A percentile compares a stretch with the other conserved stretches of the same genome.
phyloP scores from a whole-genome alignment of 495 filamentous ascomycete genomes.

The Elasticomyces elasticus region DNA sequence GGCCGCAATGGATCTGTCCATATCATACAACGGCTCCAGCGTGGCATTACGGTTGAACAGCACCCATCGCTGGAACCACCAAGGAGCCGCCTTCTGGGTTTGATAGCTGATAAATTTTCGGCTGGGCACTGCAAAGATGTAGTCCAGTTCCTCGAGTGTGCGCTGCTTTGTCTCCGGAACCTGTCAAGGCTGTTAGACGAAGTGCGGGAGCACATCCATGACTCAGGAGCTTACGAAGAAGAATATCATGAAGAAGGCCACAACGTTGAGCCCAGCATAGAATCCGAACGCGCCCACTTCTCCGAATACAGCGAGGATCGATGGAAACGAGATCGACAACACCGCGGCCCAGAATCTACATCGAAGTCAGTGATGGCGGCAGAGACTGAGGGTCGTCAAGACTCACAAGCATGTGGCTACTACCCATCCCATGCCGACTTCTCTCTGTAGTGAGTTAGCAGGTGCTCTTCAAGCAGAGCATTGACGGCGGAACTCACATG shows the following conservation, averaged over 20 bases:
- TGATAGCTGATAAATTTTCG: constrained; percentile 12
- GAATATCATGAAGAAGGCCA: constrained; percentile 61
- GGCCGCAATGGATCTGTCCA: no score
- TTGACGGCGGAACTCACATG: no score
- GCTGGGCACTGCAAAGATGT: constrained; percentile 24
- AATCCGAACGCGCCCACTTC: constrained; percentile 51
- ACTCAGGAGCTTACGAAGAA: no score
- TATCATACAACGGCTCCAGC: no score
- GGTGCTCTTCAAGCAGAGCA: no score
- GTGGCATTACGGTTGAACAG: no score
- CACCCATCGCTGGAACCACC: constrained; percentile 18
- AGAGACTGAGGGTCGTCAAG: no score
- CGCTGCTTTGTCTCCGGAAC: constrained; percentile 65
- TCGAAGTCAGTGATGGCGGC: no score
- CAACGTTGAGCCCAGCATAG: constrained; percentile 44
- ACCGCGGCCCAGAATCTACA: constrained; percentile 57
- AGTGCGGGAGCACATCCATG: no score
- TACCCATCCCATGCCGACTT: constrained; percentile 32
- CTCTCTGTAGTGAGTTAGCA: no score
- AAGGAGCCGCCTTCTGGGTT: constrained; percentile 9
- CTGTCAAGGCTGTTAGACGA: no score
- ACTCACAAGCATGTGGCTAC: constrained; percentile 60
- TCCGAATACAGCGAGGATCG: constrained; percentile 43
- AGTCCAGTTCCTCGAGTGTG: constrained; percentile 47
- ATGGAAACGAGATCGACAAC: constrained; percentile 57